phyloP scores from a whole-genome alignment of 176 grass and related monocot genomes.

The Pontederia paniculata region DNA sequence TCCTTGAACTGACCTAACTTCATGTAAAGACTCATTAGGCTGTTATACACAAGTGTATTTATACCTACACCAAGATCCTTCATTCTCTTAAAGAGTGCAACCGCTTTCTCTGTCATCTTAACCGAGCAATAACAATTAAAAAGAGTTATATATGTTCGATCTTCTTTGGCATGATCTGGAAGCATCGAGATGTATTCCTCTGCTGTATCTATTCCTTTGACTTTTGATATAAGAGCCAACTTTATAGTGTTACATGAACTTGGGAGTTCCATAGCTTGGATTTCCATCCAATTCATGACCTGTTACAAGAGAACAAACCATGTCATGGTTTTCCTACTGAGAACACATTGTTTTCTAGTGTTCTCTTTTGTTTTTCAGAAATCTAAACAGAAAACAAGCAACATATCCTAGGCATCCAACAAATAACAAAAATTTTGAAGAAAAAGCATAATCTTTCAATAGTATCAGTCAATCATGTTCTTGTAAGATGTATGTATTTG shows the following conservation, averaged over 20 bases:
- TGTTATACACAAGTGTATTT: constrained; percentile 2
- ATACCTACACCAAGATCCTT: neutral
- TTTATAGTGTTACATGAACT: neutral
- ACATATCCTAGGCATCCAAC: too few relatives aligned
- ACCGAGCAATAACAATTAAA: constrained; percentile 1
- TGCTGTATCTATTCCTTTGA: neutral
- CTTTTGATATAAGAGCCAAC: neutral
- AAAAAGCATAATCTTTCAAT: too few relatives aligned
- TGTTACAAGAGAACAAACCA: neutral
- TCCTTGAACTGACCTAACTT: neutral
- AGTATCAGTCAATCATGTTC: too few relatives aligned
- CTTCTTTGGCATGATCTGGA: neutral
- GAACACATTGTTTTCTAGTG: neutral
- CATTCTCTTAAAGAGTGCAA: constrained; percentile 5
- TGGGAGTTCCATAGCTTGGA: neutral
- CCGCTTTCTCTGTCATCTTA: neutral
- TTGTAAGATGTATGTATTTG: too few relatives aligned
- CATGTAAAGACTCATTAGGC: constrained; percentile 1
- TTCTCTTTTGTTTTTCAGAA: too few relatives aligned
- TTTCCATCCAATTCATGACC: constrained; percentile 1
- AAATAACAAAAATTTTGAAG: too few relatives aligned
- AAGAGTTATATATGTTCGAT: constrained; percentile 2
- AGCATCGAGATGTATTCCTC: neutral
- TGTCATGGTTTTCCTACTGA: too few relatives aligned
- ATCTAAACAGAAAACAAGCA: too few relatives aligned